Evolutionary conservation across 495 filamentous ascomycete genomes (phyloP).

Genomic region (Hypoxylon lenormandii): DNA sequence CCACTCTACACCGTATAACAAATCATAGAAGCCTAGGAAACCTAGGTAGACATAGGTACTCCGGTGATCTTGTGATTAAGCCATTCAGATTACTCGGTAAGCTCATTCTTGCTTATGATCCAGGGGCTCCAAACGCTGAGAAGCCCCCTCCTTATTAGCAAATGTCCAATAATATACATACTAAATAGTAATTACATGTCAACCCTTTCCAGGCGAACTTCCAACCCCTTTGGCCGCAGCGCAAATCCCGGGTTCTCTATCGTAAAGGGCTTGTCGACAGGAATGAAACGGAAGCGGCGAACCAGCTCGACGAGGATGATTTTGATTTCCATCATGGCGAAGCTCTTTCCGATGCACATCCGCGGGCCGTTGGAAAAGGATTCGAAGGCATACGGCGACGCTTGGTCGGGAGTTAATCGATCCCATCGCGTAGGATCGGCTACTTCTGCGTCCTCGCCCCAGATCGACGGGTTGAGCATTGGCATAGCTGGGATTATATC

Average conservation of each 20-base stretch:
- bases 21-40: too few relatives aligned
- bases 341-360: constrained; percentile 48
- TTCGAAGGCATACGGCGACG: constrained; percentile 37
- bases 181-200: constrained; percentile 15
- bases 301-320: constrained; percentile 45
- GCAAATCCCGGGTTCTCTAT: constrained; percentile 37
- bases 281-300: constrained; percentile 42
- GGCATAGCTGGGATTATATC: constrained; percentile 34
- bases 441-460: constrained; percentile 40
- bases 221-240: constrained; percentile 31
- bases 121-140: too few relatives aligned
- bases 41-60: too few relatives aligned
- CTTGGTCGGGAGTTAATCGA: constrained; percentile 21
- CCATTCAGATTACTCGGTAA: too few relatives aligned
- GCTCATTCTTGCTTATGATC: too few relatives aligned
- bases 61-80: too few relatives aligned
- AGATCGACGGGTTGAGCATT: constrained; percentile 22
- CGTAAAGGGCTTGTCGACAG: constrained; percentile 1
- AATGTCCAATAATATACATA: too few relatives aligned
- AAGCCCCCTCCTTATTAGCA: too few relatives aligned
- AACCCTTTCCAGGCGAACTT: constrained; percentile 36
- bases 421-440: constrained; percentile 49
- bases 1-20: too few relatives aligned
- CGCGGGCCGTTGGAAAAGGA: constrained; percentile 47
- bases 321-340: constrained; percentile 50